Conservation (phyloP, 2,329 filamentous ascomycete species). For the Pseudocercospora crystallina region DNA sequence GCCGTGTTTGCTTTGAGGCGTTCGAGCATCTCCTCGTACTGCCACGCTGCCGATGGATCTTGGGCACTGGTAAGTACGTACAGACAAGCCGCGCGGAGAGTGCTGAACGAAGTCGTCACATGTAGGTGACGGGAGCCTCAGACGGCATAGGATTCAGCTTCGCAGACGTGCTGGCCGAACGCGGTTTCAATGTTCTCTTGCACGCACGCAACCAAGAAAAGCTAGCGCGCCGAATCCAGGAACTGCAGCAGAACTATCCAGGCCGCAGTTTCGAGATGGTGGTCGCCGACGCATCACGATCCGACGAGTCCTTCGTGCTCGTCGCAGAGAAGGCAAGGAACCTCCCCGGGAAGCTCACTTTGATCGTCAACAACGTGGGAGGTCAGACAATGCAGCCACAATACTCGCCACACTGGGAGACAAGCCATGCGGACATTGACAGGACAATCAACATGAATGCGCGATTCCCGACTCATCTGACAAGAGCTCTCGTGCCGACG, state of each 20-base stretch:
- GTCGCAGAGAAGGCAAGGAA: slow-evolving; percentile 12
- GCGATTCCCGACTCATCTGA: slow-evolving; percentile 50
- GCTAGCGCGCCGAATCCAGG: slow-evolving; percentile 39
- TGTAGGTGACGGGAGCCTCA: slow-evolving; percentile 49
- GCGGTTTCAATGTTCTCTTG: slow-evolving; percentile 56
- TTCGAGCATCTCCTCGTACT: too few species aligned
- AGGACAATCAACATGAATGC: slow-evolving; percentile 47
- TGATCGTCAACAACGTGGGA: slow-evolving; percentile 58
- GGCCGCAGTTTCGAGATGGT: slow-evolving; percentile 39
- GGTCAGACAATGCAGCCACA: slow-evolving; percentile 25
- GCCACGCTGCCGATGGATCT: too few species aligned
- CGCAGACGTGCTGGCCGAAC: slow-evolving; percentile 47
- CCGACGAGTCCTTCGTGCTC: slow-evolving; percentile 28
- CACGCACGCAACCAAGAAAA: slow-evolving; percentile 53
- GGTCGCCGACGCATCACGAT: slow-evolving; percentile 43
- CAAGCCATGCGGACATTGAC: slow-evolving; percentile 36
- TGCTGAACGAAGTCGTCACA: too few species aligned
- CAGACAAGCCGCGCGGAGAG: too few species aligned
- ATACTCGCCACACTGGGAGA: neutral
- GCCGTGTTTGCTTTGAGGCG: too few species aligned
- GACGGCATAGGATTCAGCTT: slow-evolving; percentile 55
- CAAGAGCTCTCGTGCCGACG: slow-evolving; percentile 44
- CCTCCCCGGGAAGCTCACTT: slow-evolving; percentile 40
- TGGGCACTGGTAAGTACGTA: too few species aligned
- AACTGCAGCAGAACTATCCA: slow-evolving; percentile 42